Percentiles rank a stretch among this genome's conserved stretches.
Evolutionary conservation across 768 basidiomycete species (phyloP).

Genomic region (Leccinellum rugosiceps): DNA sequence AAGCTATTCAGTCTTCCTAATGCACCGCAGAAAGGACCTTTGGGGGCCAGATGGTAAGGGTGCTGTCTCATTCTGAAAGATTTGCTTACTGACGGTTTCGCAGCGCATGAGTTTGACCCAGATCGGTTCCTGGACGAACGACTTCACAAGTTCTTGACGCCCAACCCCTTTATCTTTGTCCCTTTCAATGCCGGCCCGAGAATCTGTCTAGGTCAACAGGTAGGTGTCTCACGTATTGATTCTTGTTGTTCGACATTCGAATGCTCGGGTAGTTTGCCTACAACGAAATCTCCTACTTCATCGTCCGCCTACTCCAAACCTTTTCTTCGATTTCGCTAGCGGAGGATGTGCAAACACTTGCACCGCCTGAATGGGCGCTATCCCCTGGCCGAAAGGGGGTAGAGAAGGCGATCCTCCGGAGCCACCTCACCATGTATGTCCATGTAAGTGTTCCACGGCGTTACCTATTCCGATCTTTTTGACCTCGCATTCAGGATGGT

Average conservation of each 20-base stretch:
- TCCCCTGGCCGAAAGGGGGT: conserved; percentile 35
- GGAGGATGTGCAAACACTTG: conserved; percentile 41
- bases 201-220: conserved; percentile 39
- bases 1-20: conserved; percentile 47
- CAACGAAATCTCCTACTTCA: conserved; percentile 60
- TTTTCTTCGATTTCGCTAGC: conserved; percentile 47
- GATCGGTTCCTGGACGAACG: conserved; percentile 65
- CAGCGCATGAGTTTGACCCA: conserved; percentile 59
- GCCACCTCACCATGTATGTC: conserved; percentile 55
- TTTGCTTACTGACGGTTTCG: not conserved
- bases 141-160: conserved; percentile 48
- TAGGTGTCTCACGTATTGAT: conserved; percentile 3
- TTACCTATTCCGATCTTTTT: not conserved
- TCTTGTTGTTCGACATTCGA: not conserved
- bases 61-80: not conserved
- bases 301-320: conserved; percentile 55
- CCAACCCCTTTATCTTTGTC: conserved; percentile 51
- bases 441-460: conserved; percentile 31
- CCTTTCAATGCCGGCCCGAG: conserved; percentile 41
- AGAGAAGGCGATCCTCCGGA: conserved; percentile 45
- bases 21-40: conserved; percentile 60
- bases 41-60: conserved; percentile 65
- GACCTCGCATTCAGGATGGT: conserved; percentile 11
- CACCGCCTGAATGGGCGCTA: conserved; percentile 44
- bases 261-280: conserved; percentile 53